A percentile compares a stretch with the other conserved stretches of the same genome.
Conservation (phyloP, 345 rosid species). For the Psidium guajava region DNA sequence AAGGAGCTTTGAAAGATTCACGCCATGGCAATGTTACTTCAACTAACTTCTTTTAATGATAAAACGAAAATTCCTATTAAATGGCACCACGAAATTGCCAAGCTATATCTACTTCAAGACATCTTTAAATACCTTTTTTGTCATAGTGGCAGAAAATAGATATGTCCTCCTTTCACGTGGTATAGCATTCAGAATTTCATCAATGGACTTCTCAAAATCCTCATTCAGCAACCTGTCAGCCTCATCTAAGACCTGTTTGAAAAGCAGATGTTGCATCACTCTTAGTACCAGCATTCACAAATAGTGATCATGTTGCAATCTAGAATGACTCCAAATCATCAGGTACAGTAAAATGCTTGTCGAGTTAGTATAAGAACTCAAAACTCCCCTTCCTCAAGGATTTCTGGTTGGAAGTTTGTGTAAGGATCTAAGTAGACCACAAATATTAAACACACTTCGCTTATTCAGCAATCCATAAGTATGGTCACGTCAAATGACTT, state of each 20-base stretch:
- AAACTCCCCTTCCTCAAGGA: not conserved
- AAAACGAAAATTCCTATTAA: not conserved
- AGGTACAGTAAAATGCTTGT: not conserved
- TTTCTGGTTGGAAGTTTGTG: not conserved
- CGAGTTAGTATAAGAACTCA: not conserved
- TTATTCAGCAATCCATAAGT: not conserved
- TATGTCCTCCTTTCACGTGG: conserved; percentile 64
- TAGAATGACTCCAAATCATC: not conserved
- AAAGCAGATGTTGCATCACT: not conserved
- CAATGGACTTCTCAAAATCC: conserved; percentile 88
- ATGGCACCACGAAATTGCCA: not conserved
- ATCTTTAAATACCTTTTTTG: conserved; percentile 54
- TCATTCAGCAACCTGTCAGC: conserved; percentile 91
- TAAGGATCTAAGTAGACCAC: not conserved
- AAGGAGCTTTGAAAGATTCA: not conserved
- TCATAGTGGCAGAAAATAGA: conserved; percentile 98
- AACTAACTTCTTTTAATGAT: not conserved
- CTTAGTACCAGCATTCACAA: not conserved
- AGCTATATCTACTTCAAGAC: not conserved
- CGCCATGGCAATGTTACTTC: not conserved
- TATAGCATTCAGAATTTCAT: conserved; percentile 60
- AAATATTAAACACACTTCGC: not conserved
- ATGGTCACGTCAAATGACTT: not conserved
- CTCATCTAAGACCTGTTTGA: conserved; percentile 82
- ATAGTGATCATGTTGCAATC: not conserved